These are phyloP conservation scores for Rubroshorea leprosula DNA, from an alignment of 345 rosid genomes.

Conservation along the genomic window DNA sequence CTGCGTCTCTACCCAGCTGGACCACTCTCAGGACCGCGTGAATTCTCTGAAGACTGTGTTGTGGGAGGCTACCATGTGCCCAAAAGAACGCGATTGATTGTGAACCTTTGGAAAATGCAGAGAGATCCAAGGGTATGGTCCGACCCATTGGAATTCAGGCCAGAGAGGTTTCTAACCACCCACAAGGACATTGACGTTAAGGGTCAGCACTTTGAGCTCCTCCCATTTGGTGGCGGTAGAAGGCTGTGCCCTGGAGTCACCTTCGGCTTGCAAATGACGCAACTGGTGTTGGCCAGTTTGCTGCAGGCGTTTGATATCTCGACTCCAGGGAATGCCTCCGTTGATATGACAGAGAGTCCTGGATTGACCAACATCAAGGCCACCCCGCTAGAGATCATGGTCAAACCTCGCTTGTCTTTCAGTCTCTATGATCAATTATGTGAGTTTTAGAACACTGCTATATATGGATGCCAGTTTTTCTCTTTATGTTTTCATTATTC, in stretches of 20 bases:
- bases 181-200: conserved; percentile 27
- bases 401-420: background rate
- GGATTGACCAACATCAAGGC: background rate
- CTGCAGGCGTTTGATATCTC: background rate
- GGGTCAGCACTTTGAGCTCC: conserved; percentile 27
- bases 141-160: conserved; percentile 30
- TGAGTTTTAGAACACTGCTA: background rate
- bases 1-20: conserved; percentile 28
- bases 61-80: conserved; percentile 26
- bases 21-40: conserved; percentile 23
- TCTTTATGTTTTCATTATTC: too few species aligned
- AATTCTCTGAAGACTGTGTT: conserved; percentile 20
- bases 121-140: conserved; percentile 29
- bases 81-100: conserved; percentile 23
- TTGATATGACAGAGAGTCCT: background rate
- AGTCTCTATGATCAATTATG: background rate
- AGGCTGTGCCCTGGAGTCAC: conserved; percentile 6
- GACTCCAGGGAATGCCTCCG: background rate
- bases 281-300: background rate
- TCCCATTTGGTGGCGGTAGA: conserved; percentile 41
- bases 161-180: conserved; percentile 30
- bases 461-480: too few species aligned
- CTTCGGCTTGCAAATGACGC: background rate
- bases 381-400: background rate
- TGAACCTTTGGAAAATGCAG: conserved; percentile 34